Percentiles rank a stretch among this genome's conserved stretches.
These are phyloP conservation scores for Fusarium chuoi DNA, from an alignment of 2,329 filamentous ascomycete species.

Conservation along the genomic window DNA sequence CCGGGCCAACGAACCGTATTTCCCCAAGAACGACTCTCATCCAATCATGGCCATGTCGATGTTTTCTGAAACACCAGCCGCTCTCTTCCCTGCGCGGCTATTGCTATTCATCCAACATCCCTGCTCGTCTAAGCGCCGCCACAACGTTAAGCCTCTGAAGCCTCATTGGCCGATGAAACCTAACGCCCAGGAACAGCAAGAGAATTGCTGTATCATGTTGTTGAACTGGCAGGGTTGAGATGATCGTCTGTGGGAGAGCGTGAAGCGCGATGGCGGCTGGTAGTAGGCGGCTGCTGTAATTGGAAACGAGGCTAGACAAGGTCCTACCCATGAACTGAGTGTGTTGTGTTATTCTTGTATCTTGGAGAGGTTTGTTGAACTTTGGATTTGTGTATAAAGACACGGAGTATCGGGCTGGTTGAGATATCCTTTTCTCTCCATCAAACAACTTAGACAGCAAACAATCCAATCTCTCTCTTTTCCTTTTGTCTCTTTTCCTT, in stretches of 20 bases:
- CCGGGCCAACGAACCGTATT: constrained; percentile 21
- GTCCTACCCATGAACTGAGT: neutral
- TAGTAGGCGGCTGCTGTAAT: constrained; percentile 41
- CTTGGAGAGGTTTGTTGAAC: constrained; percentile 9
- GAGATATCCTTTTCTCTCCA: constrained; percentile 26
- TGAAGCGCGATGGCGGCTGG: constrained; percentile 36
- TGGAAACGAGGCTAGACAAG: constrained; percentile 41
- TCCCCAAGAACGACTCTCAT: constrained; percentile 8
- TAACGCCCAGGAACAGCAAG: constrained; percentile 6
- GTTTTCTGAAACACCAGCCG: constrained; percentile 27
- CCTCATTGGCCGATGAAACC: constrained; percentile 18
- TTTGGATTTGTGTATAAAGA: constrained; percentile 41
- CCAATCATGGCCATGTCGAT: constrained; percentile 36
- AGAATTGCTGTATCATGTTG: constrained; percentile 20
- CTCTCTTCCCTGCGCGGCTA: constrained; percentile 28
- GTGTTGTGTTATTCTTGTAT: neutral
- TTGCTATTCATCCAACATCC: constrained; percentile 27
- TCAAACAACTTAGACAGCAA: constrained; percentile 40
- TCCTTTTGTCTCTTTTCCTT: constrained; percentile 42
- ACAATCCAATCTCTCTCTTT: constrained; percentile 31
- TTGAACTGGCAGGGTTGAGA: constrained; percentile 2
- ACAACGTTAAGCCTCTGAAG: constrained; percentile 7
- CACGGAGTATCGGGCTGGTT: constrained; percentile 10
- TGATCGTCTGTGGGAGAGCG: constrained; percentile 1
- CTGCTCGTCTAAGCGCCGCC: constrained; percentile 35